phyloP scores from a whole-genome alignment of 805 yeast genomes.

The Metschnikowia bowlesiae region DNA sequence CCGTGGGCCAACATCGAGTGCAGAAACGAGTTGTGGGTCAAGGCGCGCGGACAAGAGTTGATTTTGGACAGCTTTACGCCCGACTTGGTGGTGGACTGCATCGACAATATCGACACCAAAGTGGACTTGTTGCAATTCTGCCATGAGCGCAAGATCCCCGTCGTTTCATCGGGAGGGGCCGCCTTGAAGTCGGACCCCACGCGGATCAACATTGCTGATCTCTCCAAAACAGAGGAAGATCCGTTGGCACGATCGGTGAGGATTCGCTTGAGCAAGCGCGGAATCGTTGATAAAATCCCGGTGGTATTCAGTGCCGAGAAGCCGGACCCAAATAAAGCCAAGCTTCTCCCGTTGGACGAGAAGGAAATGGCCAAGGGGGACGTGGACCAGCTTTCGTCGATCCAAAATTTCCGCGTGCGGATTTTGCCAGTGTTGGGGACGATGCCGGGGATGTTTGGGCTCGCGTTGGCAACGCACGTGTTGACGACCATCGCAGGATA shows the following conservation, averaged over 20 bases:
- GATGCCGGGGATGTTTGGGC: conserved; percentile 94
- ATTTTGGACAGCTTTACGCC: conserved; percentile 53
- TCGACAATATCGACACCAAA: conserved; percentile 95
- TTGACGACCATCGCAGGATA: conserved; percentile 80
- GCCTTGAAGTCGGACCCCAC: conserved; percentile 96
- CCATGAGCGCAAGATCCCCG: conserved; percentile 53
- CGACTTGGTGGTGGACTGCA: conserved; percentile 85
- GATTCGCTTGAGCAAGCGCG: conserved; percentile 73
- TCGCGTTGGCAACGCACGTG: conserved; percentile 81
- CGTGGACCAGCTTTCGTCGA: conserved; percentile 81
- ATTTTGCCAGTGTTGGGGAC: conserved; percentile 95
- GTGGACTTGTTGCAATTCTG: conserved; percentile 82
- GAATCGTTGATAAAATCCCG: conserved; percentile 72
- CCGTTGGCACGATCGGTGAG: conserved; percentile 86
- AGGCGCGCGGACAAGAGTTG: conserved; percentile 59
- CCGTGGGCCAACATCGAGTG: conserved; percentile 93
- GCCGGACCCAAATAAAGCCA: conserved; percentile 93
- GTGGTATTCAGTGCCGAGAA: conserved; percentile 92
- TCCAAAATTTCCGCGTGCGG: conserved; percentile 87
- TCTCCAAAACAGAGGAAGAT: conserved; percentile 88
- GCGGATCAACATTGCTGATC: conserved; percentile 82
- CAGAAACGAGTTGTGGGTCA: conserved; percentile 70
- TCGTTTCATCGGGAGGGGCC: conserved; percentile 94
- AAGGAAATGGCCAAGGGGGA: conserved; percentile 75
- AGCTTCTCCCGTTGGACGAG: conserved; percentile 77